phyloP scores from a whole-genome alignment of 768 basidiomycete genomes.

The Kwoniella shandongensis region DNA sequence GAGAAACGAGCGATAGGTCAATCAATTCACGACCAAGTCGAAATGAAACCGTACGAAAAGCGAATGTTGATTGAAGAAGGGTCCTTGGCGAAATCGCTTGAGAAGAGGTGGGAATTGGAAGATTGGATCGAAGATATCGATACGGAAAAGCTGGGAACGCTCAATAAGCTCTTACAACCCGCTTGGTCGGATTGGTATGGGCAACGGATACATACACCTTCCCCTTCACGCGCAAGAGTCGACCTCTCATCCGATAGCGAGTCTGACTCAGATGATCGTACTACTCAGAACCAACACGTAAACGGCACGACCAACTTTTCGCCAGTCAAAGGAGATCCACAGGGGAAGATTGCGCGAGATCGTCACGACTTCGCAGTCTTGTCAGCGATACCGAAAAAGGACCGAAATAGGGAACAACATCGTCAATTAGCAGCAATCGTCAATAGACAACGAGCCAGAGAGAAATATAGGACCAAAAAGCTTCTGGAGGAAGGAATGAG shows the following conservation, averaged over 20 bases:
- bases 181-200: conserved; percentile 25
- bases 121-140: conserved; percentile 51
- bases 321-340: conserved; percentile 9
- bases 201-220: conserved; percentile 8
- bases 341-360: conserved; percentile 16
- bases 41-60: neutral
- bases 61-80: neutral
- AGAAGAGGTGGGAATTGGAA: conserved; percentile 47
- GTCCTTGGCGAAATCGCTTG: neutral
- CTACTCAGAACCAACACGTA: neutral
- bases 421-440: conserved; percentile 3
- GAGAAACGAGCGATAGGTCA: conserved; percentile 16
- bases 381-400: conserved; percentile 6
- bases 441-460: conserved; percentile 19
- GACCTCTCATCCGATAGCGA: neutral
- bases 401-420: conserved; percentile 8
- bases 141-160: conserved; percentile 46
- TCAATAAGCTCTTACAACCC: conserved; percentile 54
- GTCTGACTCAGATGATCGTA: neutral
- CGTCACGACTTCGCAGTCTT: conserved; percentile 4
- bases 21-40: neutral
- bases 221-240: neutral
- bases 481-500: conserved; percentile 27
- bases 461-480: conserved; percentile 21
- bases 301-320: neutral